A percentile compares a stretch with the other conserved stretches of the same genome.
Evolutionary conservation across 164 flowering plant genomes (phyloP).

Genomic region (Kingdonia uniflora): DNA sequence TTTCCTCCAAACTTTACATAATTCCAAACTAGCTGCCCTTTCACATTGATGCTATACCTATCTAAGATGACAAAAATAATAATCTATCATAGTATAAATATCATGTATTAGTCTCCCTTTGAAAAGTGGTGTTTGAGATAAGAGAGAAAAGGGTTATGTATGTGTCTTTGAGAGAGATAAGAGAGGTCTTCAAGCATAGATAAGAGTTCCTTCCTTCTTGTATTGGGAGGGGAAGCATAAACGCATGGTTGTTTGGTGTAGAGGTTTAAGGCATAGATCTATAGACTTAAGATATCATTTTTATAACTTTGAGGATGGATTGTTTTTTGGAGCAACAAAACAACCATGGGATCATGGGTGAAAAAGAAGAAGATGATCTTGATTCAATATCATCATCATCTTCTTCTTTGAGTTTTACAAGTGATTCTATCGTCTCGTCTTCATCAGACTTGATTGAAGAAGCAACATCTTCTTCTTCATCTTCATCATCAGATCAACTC

Average conservation of each 20-base stretch:
- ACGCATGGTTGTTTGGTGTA: slow-evolving; percentile 7
- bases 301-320: slow-evolving; percentile 4
- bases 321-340: neutral
- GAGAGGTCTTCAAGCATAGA: neutral
- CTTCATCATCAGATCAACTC: slow-evolving; percentile 14
- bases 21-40: no score
- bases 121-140: no score
- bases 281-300: neutral
- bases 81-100: no score
- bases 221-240: neutral
- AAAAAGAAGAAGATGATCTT: slow-evolving; percentile 19
- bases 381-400: slow-evolving; percentile 22
- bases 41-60: no score
- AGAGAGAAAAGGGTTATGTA: no score
- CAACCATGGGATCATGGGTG: slow-evolving; percentile 20
- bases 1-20: no score
- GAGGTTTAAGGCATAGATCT: neutral
- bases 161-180: neutral
- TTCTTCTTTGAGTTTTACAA: slow-evolving; percentile 8
- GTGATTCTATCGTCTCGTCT: slow-evolving; percentile 25
- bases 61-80: no score
- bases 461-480: slow-evolving; percentile 24
- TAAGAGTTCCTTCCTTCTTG: neutral
- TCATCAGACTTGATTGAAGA: slow-evolving; percentile 50
- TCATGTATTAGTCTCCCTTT: no score